Evolutionary conservation across 192 early-diverging fungal species (phyloP), one percentile per base, ranked within the genome.

Genomic region (Radiomyces spectabilis): DNA sequence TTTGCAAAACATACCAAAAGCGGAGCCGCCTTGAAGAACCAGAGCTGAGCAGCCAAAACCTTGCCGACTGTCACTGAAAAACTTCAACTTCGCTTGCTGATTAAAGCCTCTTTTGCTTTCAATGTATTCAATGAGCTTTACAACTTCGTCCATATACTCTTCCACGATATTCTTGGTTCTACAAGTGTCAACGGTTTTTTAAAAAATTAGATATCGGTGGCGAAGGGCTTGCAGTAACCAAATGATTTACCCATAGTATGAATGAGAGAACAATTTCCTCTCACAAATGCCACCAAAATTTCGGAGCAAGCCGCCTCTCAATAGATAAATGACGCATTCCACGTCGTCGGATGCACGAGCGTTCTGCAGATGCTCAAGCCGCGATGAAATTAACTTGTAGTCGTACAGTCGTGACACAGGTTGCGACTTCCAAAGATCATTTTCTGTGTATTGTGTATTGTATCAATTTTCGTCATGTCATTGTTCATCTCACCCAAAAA

Each of bases 261-360:
- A 80, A 32, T 71, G 65, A 18, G 64, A 51, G 49, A 81, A 89
- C 24, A 89, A 53, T 26, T 75, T 68, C 22, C 68, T 66, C 50
- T 89, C 85, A 43, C 70, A 72, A 26, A 92, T 73, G 21, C 85
- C 87, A 19, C 86, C 87, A 35, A 88, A 63, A 55, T 89, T 92
- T 24, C 89, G 59, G 15, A 92, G 60, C 1, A 92, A 54, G 6
- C 85, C 83, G 22, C 63, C 63, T 22, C 63, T 21, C 33, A 89
- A 66, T 3, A 81, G 35, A 53, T 82, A 87, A 38, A 84, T 81
- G 71, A 86, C 72, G 18, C 58, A 55, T 2, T 62, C 53, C n/a
- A 80, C 61, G 53, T 87, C 80, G 21, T 76, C 61, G 13, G 65
- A 66, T 32, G 73, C 58, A 5, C 73, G 57, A 25, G 75, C 65